Conservation (phyloP, 2,329 filamentous ascomycete genomes). For the Talaromyces sp. region DNA sequence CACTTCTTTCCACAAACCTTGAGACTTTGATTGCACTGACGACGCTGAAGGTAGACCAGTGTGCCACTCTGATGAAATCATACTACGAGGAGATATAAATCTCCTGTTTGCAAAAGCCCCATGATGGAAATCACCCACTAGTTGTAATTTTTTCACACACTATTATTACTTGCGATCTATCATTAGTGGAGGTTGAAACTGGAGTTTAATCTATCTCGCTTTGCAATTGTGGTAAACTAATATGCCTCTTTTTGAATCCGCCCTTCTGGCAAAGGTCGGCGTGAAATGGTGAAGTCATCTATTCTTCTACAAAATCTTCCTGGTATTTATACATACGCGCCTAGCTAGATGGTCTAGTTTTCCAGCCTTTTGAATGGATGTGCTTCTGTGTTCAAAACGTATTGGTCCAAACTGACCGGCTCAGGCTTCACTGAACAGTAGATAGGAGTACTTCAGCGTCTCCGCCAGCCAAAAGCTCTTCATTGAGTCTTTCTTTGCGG, state of each 20-base stretch:
- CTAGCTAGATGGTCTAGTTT: neutral
- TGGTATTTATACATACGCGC: neutral
- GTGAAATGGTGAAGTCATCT: neutral
- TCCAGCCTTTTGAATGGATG: conserved; percentile 44
- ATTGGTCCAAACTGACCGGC: conserved; percentile 63
- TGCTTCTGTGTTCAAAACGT: conserved; percentile 58
- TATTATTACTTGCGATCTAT: no score
- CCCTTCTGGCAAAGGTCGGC: neutral
- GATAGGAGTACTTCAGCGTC: conserved; percentile 88
- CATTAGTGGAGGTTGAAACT: no score
- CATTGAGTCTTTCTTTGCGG: conserved; percentile 60
- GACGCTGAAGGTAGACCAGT: no score
- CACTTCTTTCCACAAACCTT: no score
- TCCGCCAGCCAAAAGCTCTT: conserved; percentile 90
- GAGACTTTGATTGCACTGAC: no score
- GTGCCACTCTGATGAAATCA: no score
- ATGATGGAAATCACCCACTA: no score
- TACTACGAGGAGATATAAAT: no score
- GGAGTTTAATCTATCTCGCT: no score
- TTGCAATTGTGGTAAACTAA: neutral
- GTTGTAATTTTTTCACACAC: no score
- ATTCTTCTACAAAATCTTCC: neutral
- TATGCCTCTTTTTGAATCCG: neutral
- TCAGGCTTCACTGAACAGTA: conserved; percentile 70
- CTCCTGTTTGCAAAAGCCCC: no score